These are phyloP conservation scores for Leccinum broughii DNA, from an alignment of 768 basidiomycete species.

Conservation along the genomic window DNA sequence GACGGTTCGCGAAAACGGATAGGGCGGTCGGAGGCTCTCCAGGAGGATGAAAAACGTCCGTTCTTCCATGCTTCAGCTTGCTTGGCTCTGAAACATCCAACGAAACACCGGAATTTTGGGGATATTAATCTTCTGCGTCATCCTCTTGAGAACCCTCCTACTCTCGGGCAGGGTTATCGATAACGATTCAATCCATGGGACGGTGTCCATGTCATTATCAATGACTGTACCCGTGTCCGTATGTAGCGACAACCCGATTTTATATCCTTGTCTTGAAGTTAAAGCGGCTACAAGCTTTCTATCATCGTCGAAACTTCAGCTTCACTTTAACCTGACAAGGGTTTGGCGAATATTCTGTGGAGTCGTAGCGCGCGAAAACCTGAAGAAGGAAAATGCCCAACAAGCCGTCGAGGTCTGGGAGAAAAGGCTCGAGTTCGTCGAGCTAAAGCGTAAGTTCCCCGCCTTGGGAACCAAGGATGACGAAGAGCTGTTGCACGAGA, in stretches of 20 bases:
- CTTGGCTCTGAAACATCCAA: neutral
- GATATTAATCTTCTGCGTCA: neutral
- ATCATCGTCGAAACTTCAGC: neutral
- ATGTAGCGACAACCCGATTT: neutral
- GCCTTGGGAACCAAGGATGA: slow-evolving; percentile 58
- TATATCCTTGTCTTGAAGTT: neutral
- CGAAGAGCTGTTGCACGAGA: slow-evolving; percentile 73
- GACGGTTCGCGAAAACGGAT: neutral
- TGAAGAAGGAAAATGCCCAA: slow-evolving; percentile 65
- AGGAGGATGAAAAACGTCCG: neutral
- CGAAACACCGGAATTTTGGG: neutral
- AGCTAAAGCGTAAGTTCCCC: slow-evolving; percentile 78
- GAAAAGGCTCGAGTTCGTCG: slow-evolving; percentile 68
- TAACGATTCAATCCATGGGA: neutral
- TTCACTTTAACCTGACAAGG: neutral
- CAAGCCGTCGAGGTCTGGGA: slow-evolving; percentile 75
- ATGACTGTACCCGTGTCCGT: neutral
- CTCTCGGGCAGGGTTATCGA: neutral
- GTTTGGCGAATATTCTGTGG: neutral
- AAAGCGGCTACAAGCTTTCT: neutral
- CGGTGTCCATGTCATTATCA: neutral
- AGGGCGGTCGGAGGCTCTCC: neutral
- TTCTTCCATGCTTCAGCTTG: neutral
- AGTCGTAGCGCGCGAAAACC: slow-evolving; percentile 60
- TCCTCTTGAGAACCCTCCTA: neutral